Evolutionary conservation across 179 eudicot species (phyloP).

Genomic region (Beta corolliflora): DNA sequence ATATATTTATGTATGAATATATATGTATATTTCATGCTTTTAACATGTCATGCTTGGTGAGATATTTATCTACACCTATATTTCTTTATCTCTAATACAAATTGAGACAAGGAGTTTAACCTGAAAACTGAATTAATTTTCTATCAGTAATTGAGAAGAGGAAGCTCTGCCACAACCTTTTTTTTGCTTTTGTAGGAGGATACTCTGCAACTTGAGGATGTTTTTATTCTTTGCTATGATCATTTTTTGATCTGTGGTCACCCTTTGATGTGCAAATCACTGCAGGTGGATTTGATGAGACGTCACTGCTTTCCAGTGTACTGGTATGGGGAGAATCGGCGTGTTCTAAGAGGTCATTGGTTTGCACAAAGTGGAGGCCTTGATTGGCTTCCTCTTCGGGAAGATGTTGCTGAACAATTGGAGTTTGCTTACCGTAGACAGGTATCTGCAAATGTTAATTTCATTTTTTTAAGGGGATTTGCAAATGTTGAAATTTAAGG

Average conservation of each 20-base stretch:
- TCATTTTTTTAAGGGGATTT: slow-evolving; percentile 35
- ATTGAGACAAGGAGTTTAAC: neutral
- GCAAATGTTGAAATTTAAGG: neutral
- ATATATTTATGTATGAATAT: no score
- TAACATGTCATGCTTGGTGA: no score
- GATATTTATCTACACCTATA: no score
- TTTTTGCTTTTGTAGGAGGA: neutral
- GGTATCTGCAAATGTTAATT: slow-evolving; percentile 40
- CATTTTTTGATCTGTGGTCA: neutral
- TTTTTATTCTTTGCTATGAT: neutral
- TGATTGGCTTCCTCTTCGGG: slow-evolving; percentile 98
- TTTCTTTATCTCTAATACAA: neutral
- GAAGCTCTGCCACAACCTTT: neutral
- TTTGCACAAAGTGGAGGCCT: slow-evolving; percentile 89
- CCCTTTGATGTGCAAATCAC: neutral
- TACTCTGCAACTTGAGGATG: slow-evolving; percentile 8
- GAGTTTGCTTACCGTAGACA: slow-evolving; percentile 83
- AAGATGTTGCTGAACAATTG: slow-evolving; percentile 93
- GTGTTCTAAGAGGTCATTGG: slow-evolving; percentile 98
- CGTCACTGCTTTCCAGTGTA: slow-evolving; percentile 96
- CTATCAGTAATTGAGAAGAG: neutral
- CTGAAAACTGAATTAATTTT: neutral
- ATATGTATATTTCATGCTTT: no score
- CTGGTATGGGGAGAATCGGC: slow-evolving; percentile 93
- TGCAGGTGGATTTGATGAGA: slow-evolving; percentile 87